Conservation (phyloP, 345 rosid species). For the Excoecaria agallocha region DNA sequence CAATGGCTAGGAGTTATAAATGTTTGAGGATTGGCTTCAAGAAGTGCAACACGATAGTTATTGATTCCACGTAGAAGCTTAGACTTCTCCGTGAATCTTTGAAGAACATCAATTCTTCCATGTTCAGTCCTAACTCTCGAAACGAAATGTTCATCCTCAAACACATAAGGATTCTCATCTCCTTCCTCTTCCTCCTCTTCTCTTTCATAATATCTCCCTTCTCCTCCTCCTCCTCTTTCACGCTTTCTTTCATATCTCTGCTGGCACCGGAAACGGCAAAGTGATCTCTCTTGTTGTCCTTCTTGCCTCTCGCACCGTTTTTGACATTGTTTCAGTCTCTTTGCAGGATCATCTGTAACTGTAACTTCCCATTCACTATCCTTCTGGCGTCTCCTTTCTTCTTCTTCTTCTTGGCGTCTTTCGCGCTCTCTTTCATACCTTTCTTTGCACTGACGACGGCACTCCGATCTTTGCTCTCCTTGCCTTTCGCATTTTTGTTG, state of each 20-base stretch:
- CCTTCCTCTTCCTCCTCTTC: neutral
- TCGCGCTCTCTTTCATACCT: neutral
- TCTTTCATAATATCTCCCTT: neutral
- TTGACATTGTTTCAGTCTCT: conserved; percentile 33
- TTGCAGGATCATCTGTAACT: conserved; percentile 2
- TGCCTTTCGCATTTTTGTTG: conserved; percentile 26
- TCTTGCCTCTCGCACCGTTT: conserved; percentile 25
- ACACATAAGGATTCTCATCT: conserved; percentile 25
- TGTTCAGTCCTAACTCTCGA: neutral
- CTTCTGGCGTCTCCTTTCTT: neutral
- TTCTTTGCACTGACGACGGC: conserved; percentile 30
- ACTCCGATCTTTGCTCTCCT: conserved; percentile 21
- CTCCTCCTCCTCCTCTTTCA: neutral
- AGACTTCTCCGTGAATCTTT: conserved; percentile 20
- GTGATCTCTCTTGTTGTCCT: conserved; percentile 15
- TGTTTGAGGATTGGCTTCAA: conserved; percentile 24
- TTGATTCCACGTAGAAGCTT: conserved; percentile 19
- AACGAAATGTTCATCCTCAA: conserved; percentile 12
- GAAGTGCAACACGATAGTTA: conserved; percentile 9
- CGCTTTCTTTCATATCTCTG: conserved; percentile 2
- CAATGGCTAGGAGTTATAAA: conserved; percentile 17
- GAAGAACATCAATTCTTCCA: conserved; percentile 16
- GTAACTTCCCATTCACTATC: neutral
- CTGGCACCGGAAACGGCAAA: conserved; percentile 35
- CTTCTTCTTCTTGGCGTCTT: neutral